Percentiles rank a stretch among this genome's conserved stretches.
These are phyloP conservation scores for Picocystis sp. DNA, from an alignment of 163 green algal species.

Conservation along the genomic window DNA sequence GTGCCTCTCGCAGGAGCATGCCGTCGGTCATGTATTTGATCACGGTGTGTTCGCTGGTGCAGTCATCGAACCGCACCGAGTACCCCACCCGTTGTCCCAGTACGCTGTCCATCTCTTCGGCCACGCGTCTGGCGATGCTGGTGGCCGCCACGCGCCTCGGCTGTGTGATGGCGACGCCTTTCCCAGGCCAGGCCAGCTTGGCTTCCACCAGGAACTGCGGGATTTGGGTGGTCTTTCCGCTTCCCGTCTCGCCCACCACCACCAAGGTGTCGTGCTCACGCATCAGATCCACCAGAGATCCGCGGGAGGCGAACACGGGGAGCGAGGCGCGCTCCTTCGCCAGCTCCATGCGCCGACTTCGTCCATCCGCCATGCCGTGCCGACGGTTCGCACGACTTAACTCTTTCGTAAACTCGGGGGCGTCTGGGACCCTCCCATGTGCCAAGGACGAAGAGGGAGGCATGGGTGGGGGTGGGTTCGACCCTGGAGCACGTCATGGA, in stretches of 20 bases:
- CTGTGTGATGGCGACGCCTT: conserved; percentile 66
- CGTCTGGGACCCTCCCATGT: too few relatives aligned
- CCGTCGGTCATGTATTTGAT: conserved; percentile 60
- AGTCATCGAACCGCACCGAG: conserved; percentile 71
- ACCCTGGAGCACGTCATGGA: too few relatives aligned
- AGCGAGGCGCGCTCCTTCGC: not conserved
- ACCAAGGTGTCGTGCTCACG: conserved; percentile 29
- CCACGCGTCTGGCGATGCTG: conserved; percentile 63
- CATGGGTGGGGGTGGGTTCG: too few relatives aligned
- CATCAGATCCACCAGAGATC: conserved; percentile 29
- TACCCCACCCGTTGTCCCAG: conserved; percentile 64
- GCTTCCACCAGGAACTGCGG: conserved; percentile 52
- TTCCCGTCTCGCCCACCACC: conserved; percentile 55
- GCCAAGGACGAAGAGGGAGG: too few relatives aligned
- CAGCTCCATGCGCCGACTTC: not conserved
- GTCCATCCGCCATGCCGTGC: too few relatives aligned
- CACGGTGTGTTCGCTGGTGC: conserved; percentile 28
- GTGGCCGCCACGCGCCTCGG: conserved; percentile 67
- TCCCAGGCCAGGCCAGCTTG: conserved; percentile 15
- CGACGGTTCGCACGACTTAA: too few relatives aligned
- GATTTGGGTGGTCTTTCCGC: conserved; percentile 60
- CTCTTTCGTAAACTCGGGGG: too few relatives aligned
- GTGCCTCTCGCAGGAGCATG: conserved; percentile 46
- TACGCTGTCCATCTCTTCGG: conserved; percentile 48
- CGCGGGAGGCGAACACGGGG: conserved; percentile 1